Conservation (phyloP, 495 filamentous ascomycete species). For the Apodospora peruviana region DNA sequence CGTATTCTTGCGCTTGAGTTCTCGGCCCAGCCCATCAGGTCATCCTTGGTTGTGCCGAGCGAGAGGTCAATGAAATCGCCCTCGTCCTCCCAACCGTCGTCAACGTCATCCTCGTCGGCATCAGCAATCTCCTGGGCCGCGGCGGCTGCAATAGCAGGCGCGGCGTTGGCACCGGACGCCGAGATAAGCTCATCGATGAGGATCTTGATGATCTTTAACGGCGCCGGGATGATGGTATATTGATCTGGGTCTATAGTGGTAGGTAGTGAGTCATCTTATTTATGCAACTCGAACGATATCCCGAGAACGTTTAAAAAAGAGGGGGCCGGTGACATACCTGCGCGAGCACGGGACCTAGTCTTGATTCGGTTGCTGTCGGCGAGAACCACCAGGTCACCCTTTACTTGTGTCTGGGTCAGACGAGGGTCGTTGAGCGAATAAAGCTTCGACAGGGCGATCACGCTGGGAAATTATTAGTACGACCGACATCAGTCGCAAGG, state of each 20-base stretch:
- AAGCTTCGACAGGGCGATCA: slow-evolving; percentile 85
- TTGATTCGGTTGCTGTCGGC: slow-evolving; percentile 77
- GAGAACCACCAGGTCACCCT: slow-evolving; percentile 87
- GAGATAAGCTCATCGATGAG: slow-evolving; percentile 81
- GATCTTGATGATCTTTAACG: slow-evolving; percentile 93
- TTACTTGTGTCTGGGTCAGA: slow-evolving; percentile 70
- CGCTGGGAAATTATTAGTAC: slow-evolving; percentile 46
- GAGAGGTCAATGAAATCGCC: slow-evolving; percentile 67
- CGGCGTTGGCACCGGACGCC: slow-evolving; percentile 42
- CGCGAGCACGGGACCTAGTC: slow-evolving; percentile 81
- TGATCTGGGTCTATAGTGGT: slow-evolving; percentile 68
- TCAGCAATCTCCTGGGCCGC: slow-evolving; percentile 48
- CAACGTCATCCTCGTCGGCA: slow-evolving; percentile 56
- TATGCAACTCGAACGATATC: slow-evolving; percentile 7
- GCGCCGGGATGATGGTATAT: slow-evolving; percentile 81
- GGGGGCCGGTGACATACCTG: slow-evolving; percentile 41
- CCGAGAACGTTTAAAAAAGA: slow-evolving; percentile 2
- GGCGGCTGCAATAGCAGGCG: slow-evolving; percentile 45
- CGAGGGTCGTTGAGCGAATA: slow-evolving; percentile 83
- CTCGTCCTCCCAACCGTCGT: slow-evolving; percentile 89
- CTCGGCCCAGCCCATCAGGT: slow-evolving; percentile 74
- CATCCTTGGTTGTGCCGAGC: slow-evolving; percentile 57
- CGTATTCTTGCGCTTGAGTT: slow-evolving; percentile 53
- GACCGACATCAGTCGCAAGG: too few species aligned
- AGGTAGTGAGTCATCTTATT: too few species aligned